These are phyloP conservation scores for Nicotiana paniculata DNA, from an alignment of 257 asterid species.

Conservation along the genomic window DNA sequence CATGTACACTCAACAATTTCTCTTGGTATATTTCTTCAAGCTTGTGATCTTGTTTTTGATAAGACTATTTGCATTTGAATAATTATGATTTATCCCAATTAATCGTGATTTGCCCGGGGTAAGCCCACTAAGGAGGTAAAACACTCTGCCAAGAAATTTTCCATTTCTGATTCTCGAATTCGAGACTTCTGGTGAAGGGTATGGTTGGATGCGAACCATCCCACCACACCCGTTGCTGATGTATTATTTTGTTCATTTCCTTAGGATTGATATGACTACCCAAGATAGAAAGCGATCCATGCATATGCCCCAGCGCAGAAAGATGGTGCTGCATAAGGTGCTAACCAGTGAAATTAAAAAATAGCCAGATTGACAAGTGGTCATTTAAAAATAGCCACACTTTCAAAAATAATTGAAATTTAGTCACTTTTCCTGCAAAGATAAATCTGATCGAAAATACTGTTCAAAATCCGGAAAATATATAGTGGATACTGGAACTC, in stretches of 20 bases:
- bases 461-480: no score
- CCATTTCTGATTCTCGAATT: neutral
- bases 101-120: neutral
- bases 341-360: neutral
- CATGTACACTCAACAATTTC: neutral
- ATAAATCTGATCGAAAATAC: no score
- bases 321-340: neutral
- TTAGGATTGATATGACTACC: neutral
- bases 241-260: neutral
- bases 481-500: no score
- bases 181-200: neutral
- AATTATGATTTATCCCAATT: no score
- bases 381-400: no score
- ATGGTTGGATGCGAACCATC: neutral
- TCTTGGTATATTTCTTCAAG: neutral
- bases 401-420: no score
- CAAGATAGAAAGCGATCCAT: neutral
- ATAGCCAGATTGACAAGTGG: no score
- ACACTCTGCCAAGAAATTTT: neutral
- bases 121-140: no score
- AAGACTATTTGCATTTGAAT: neutral
- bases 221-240: neutral
- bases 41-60: neutral
- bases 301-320: neutral
- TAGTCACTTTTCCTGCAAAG: no score